Base-by-base conservation (phyloP, 2,329 filamentous ascomycete species). In the Trematosphaeria pertusa region DNA sequence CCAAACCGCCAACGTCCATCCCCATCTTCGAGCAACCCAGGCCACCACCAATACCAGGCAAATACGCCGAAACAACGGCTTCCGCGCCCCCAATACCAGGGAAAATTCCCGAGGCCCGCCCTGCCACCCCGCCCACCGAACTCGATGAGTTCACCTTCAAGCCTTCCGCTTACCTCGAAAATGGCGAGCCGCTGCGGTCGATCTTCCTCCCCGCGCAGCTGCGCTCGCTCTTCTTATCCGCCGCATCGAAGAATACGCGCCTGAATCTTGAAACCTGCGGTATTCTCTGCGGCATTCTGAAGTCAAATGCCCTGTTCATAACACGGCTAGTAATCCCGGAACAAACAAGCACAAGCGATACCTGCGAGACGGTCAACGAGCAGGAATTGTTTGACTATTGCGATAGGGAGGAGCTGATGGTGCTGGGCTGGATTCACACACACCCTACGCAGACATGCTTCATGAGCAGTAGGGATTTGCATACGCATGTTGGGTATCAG, bases 371-470 rank as follows among this genome's bases (percentile, higher is more conserved):
- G 15, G 85, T 91, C 37, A 94, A 97, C 57, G 91, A 96, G 70
- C 82, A 83, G 21, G 84, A 85, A 0, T 80, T 97, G 20, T 92
- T 97, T 59, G 91, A 96, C 46, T 97, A 93, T 69, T 95, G 92
- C 65, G 89, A 94, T 61, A 81, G 80, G 4, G 84, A 96, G 64
- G 89, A 95, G 50, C 74, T 97, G 26, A 83, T 96, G 71, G 85
- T 96, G 42, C 81, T 96, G 4, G 93, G 93, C 30, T 99, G 94
- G 94, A 99, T 99, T 51, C 94, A 99, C 69, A 99, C 94, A 0
- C 94, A 99, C 70, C 94, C 94, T 0, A 91, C 88, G 0, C 94
- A 99, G 74, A 95, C 91, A 0, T 99, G 94, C 72, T 99, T 99
- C 70, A 95, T 99, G 89, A 96, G 91, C 68, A 94, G 88, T 37